A percentile compares a stretch with the other conserved stretches of the same genome.
These are phyloP conservation scores for Phytophthora cajani DNA, from an alignment of 352 stramenopile genomes.

Conservation along the genomic window DNA sequence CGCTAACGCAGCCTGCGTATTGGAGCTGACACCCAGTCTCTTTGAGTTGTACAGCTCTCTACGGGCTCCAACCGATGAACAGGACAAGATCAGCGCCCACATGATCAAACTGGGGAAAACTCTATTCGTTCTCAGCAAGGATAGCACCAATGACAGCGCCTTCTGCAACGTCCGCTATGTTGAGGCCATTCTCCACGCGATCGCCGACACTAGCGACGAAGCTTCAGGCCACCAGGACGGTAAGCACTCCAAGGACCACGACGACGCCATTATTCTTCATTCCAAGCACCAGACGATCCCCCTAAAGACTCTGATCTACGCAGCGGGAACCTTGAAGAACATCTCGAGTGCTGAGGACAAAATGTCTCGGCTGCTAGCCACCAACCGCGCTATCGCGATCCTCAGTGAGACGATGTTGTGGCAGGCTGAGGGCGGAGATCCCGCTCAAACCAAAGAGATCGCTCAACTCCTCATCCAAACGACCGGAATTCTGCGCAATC, in stretches of 20 bases:
- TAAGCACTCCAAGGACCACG: slow-evolving; percentile 14
- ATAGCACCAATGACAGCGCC: slow-evolving; percentile 59
- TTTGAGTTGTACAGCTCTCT: slow-evolving; percentile 43
- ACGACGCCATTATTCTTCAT: slow-evolving; percentile 3
- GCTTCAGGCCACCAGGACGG: slow-evolving; percentile 4
- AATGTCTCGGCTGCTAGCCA: slow-evolving; percentile 68
- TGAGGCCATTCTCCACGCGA: slow-evolving; percentile 56
- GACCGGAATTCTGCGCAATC: slow-evolving; percentile 70
- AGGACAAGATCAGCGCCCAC: slow-evolving; percentile 11
- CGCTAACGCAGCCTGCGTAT: slow-evolving; percentile 33
- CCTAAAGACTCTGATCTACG: slow-evolving; percentile 68
- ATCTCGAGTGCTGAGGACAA: slow-evolving; percentile 64
- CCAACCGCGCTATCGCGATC: slow-evolving; percentile 63
- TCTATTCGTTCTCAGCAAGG: slow-evolving; percentile 81
- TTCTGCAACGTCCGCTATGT: slow-evolving; percentile 78
- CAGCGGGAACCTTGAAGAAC: slow-evolving; percentile 78
- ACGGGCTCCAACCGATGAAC: not conserved
- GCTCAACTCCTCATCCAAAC: slow-evolving; percentile 78
- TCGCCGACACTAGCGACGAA: slow-evolving; percentile 35
- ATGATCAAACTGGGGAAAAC: slow-evolving; percentile 56
- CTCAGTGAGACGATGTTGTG: slow-evolving; percentile 61
- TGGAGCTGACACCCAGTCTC: slow-evolving; percentile 51
- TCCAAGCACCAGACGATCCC: slow-evolving; percentile 13
- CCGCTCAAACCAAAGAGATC: slow-evolving; percentile 52
- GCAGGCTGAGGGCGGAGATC: slow-evolving; percentile 27